Base-by-base conservation (phyloP, 345 rosid genomes). In the Lepidium aucheri region DNA sequence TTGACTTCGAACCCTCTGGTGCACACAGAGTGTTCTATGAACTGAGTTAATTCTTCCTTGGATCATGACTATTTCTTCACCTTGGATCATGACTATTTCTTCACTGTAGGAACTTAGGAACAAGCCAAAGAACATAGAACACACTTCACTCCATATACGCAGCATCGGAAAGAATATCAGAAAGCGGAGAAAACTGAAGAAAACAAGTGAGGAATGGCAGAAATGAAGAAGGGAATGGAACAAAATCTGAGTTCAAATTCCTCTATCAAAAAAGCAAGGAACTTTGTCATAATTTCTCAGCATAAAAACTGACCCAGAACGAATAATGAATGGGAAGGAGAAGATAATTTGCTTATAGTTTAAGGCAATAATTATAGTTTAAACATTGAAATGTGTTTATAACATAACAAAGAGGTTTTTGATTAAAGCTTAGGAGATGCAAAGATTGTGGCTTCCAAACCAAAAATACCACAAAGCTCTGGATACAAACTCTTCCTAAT, bases 401-500 rank as follows among this genome's bases (percentile, higher is more conserved):
- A n/a, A n/a, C n/a, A n/a, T n/a, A n/a, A n/a, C n/a, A n/a, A 4
- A 24, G 2, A 0, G 26, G 4, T 0, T 24, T 24, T 24, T 24
- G 26, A 3, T 24, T 69, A 84, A 22, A 88, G 85, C 50, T 63
- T 81, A 0, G 89, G 78, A 1, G 52, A 10, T 3, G 83, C 77
- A 28, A 74, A 35, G 0, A 43, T 43, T 42, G 56, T 79, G 1
- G 32, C 18, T 2, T 11, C 47, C 67, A 89, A 67, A 35, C 82
- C 83, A 14, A 93, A 74, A 14, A 70, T 14, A 50, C 22, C 80
- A 58, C 90, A 85, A 9, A 80, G 34, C 39, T 81, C 86, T 0
- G 91, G 95, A 50, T 80, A 90, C 84, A 90, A 53, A 40, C 86
- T 79, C 84, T 81, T 88, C 83, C 97, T 80, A 1, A 88, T 85